Evolutionary conservation across 352 stramenopile genomes (phyloP).

Genomic region (Phytophthora litchii): DNA sequence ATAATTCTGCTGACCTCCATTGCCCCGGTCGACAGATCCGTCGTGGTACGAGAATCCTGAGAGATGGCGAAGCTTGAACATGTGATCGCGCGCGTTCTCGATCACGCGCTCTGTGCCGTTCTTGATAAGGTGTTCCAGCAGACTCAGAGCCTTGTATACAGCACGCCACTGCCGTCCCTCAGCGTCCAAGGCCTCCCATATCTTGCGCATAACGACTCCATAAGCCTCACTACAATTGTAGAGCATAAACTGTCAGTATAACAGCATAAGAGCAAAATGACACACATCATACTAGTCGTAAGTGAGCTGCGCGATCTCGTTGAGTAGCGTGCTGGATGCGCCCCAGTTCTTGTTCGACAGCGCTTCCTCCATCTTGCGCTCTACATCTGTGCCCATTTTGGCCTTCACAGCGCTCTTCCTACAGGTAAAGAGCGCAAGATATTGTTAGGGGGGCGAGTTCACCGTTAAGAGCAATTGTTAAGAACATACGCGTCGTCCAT

Average conservation of each 20-base stretch:
- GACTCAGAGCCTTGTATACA: slow-evolving; percentile 96
- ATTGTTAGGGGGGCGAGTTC: not conserved
- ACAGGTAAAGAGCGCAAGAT: slow-evolving; percentile 12
- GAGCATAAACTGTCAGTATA: slow-evolving; percentile 9
- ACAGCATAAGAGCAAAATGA: slow-evolving; percentile 8
- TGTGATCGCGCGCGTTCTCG: slow-evolving; percentile 96
- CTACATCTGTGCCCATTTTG: slow-evolving; percentile 87
- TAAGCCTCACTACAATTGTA: slow-evolving; percentile 78
- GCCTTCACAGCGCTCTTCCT: slow-evolving; percentile 89
- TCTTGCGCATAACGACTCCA: slow-evolving; percentile 91
- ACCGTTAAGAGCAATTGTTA: not conserved
- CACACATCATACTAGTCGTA: slow-evolving; percentile 90
- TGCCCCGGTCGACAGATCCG: slow-evolving; percentile 83
- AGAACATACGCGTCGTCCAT: slow-evolving; percentile 86
- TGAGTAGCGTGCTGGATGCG: slow-evolving; percentile 96
- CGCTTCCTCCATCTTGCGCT: slow-evolving; percentile 93
- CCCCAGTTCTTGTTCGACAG: slow-evolving; percentile 99
- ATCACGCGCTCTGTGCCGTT: slow-evolving; percentile 98
- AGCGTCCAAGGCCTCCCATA: slow-evolving; percentile 94
- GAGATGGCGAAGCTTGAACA: slow-evolving; percentile 90
- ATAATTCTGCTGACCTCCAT: slow-evolving; percentile 53
- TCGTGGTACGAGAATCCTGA: slow-evolving; percentile 92
- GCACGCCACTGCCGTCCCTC: slow-evolving; percentile 94
- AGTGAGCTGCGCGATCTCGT: slow-evolving; percentile 97
- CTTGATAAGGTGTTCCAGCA: slow-evolving; percentile 98